Conservation (phyloP, 495 filamentous ascomycete species). For the Xylaria bambusicola region DNA sequence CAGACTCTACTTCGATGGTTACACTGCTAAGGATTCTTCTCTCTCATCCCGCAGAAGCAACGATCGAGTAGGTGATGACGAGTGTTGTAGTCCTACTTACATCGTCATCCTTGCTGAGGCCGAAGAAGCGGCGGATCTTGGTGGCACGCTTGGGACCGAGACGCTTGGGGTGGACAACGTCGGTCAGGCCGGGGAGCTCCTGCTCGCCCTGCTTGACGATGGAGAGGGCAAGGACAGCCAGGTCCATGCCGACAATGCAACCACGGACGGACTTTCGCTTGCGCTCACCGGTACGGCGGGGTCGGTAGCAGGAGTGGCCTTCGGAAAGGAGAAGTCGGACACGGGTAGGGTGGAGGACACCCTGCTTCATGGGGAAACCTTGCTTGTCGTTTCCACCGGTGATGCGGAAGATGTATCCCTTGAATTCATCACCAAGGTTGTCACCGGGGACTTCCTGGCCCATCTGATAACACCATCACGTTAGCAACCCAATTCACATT, state of each 20-base stretch:
- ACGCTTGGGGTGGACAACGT: conserved; percentile 95
- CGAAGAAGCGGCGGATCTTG: conserved; percentile 98
- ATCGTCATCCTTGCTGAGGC: conserved; percentile 99
- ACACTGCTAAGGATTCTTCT: conserved; percentile 46
- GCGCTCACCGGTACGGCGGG: conserved; percentile 94
- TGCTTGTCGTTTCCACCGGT: conserved; percentile 99
- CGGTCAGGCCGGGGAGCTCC: conserved; percentile 93
- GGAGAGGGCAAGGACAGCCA: conserved; percentile 87
- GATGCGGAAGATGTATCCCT: conserved; percentile 97
- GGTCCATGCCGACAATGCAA: conserved; percentile 94
- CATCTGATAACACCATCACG: conserved; percentile 60
- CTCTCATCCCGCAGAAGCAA: conserved; percentile 45
- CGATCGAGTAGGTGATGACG: conserved; percentile 58
- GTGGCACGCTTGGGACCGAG: conserved; percentile 98
- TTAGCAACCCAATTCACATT: conserved; percentile 31
- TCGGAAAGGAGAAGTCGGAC: conserved; percentile 91
- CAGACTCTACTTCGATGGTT: conserved; percentile 55
- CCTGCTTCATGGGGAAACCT: conserved; percentile 99
- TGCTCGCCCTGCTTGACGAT: conserved; percentile 96
- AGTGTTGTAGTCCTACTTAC: conserved; percentile 68
- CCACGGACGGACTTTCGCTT: conserved; percentile 98
- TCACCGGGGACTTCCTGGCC: conserved; percentile 93
- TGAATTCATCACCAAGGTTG: conserved; percentile 95
- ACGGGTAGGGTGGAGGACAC: conserved; percentile 97
- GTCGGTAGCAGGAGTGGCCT: conserved; percentile 96